Conservation (phyloP, 2,329 filamentous ascomycete species). For the Neopestalotiopsis rosae region DNA sequence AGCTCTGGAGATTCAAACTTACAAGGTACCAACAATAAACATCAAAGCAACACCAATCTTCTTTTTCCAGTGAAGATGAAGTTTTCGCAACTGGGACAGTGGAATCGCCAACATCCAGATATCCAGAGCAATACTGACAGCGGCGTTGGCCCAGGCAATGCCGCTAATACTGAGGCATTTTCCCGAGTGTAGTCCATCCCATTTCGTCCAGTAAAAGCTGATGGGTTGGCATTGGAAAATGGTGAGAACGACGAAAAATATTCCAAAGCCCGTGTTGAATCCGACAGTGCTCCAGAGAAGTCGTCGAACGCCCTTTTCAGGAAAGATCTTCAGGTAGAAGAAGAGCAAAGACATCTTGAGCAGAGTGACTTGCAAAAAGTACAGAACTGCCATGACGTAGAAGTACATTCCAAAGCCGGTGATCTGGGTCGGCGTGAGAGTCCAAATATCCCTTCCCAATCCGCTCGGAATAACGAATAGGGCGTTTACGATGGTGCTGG, state of each 20-base stretch:
- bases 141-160: conserved; percentile 48
- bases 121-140: conserved; percentile 47
- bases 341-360: conserved; percentile 47
- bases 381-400: conserved; percentile 42
- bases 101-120: conserved; percentile 47
- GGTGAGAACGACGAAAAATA: conserved; percentile 37
- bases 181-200: conserved; percentile 45
- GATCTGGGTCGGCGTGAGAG: conserved; percentile 29
- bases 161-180: conserved; percentile 45
- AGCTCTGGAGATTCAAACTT: conserved; percentile 38
- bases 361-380: conserved; percentile 43
- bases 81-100: conserved; percentile 44
- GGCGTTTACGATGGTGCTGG: conserved; percentile 34
- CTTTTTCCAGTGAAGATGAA: conserved; percentile 52
- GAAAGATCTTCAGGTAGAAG: conserved; percentile 50
- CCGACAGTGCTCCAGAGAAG: conserved; percentile 38
- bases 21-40: conserved; percentile 49
- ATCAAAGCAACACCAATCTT: conserved; percentile 50
- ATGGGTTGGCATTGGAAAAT: conserved; percentile 47
- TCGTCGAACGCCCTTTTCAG: conserved; percentile 32
- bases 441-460: conserved; percentile 42
- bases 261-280: conserved; percentile 37
- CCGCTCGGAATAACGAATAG: conserved; percentile 31
- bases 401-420: conserved; percentile 35
- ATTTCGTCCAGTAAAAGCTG: conserved; percentile 45